Base-by-base conservation (phyloP, 768 basidiomycete genomes). In the Podaxis sp. region DNA sequence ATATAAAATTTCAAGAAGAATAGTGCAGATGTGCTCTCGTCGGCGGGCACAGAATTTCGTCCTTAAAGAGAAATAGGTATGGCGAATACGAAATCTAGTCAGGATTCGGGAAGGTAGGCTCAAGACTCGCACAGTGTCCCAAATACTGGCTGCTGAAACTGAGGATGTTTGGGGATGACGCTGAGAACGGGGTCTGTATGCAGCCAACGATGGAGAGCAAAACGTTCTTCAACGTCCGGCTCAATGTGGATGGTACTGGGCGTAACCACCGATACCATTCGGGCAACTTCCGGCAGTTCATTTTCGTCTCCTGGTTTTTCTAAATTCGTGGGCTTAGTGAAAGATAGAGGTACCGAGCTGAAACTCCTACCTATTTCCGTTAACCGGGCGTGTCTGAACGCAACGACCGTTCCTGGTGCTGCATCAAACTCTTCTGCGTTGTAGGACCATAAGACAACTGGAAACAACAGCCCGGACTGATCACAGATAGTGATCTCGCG, bases 381-480 rank as follows among this genome's bases (percentile, higher is more conserved):
- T 40, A 98, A 91, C 72, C 90, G 93, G 65, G 93, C 93, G 24
- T 92, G 90, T 75, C 96, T 96, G 82, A 96, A 93, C 2, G 96
- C 96, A 65, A 96, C 82, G 36, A 98, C 88, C 6, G 91, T 86
- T 51, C 80, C 80, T 13, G 82, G 78, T 22, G 77, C 74, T 4
- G 80, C 76, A 15, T 74, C 71, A 72, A 86, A 97, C 37, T 83
- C 82, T 71, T 97, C 94, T 0, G 96, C 96, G 72, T 93, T 90
- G 72, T 91, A 94, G 24, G 95, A 96, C 96, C 97, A 99, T 36
- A 99, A 78, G 2, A 96, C 98, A 65, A 97, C 73, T 36, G 93
- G 85, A 49, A 93, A 87, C 19, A 87, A 84, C 69, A 79, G 91
- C 38, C 83, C 83, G 4, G 93, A 90, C 64, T 83, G 84, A 72